Conservation (phyloP, 1,139 yeast species). For the Candida smagusa region DNA sequence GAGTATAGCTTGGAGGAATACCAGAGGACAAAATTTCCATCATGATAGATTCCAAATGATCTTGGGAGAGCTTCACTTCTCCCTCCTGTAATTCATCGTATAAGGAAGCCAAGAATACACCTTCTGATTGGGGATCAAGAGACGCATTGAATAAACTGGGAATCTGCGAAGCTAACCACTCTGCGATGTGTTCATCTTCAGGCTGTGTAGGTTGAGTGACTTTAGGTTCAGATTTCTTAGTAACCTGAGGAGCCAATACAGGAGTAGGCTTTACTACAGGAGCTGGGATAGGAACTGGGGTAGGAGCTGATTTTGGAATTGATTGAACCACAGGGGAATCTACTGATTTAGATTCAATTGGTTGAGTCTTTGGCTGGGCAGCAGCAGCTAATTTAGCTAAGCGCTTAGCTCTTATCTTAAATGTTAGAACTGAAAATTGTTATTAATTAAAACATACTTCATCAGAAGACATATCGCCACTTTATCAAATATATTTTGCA, state of each 20-base stretch:
- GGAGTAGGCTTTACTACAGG: too few relatives aligned
- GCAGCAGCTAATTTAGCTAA: constrained; percentile 43
- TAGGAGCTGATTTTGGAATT: too few relatives aligned
- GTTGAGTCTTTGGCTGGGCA: neutral
- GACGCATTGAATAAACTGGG: constrained; percentile 43
- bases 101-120: constrained; percentile 33
- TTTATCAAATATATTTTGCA: too few relatives aligned
- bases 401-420: constrained; percentile 52
- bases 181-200: constrained; percentile 18
- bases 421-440: constrained; percentile 9
- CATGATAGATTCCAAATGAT: constrained; percentile 45
- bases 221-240: neutral
- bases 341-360: neutral
- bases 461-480: constrained; percentile 11
- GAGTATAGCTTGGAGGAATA: constrained; percentile 20
- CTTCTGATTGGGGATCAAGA: constrained; percentile 10
- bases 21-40: constrained; percentile 61
- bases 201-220: too few relatives aligned
- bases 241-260: neutral
- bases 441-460: constrained; percentile 16
- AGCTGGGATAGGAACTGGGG: too few relatives aligned
- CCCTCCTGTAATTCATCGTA: constrained; percentile 34
- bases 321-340: constrained; percentile 15
- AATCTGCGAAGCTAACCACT: constrained; percentile 31
- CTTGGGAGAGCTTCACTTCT: constrained; percentile 20